A percentile compares a stretch with the other conserved stretches of the same genome.
These are phyloP conservation scores for Dichotomopilus funicola DNA, from an alignment of 2,329 filamentous ascomycete species.

Conservation along the genomic window DNA sequence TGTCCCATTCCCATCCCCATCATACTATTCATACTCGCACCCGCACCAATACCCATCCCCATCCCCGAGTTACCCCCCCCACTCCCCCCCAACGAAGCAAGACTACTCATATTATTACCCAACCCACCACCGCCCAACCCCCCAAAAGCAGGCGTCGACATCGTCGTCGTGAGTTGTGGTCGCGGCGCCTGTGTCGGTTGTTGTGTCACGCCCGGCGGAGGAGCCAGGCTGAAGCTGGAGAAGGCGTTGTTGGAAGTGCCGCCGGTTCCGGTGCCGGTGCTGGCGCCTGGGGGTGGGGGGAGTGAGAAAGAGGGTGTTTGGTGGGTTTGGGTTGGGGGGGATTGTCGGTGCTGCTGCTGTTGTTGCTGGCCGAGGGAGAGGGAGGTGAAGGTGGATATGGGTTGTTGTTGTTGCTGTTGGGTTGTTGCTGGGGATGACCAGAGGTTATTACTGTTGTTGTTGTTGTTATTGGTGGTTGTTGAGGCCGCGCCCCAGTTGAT, in stretches of 20 bases:
- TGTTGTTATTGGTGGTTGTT: slow-evolving; percentile 18
- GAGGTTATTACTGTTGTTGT: slow-evolving; percentile 23
- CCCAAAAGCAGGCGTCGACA: slow-evolving; percentile 20
- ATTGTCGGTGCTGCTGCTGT: slow-evolving; percentile 33
- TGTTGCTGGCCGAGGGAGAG: slow-evolving; percentile 43
- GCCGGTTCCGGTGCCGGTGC: slow-evolving; percentile 20
- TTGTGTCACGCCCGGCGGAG: slow-evolving; percentile 33
- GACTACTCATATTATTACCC: slow-evolving; percentile 19
- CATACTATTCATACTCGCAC: background rate
- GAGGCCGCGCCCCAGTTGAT: slow-evolving; percentile 45
- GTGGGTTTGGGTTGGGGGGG: slow-evolving; percentile 35
- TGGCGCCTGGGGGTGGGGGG: slow-evolving; percentile 43
- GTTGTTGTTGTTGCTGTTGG: slow-evolving; percentile 27
- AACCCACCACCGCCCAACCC: slow-evolving; percentile 25
- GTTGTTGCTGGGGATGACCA: slow-evolving; percentile 39
- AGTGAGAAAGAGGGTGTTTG: slow-evolving; percentile 49
- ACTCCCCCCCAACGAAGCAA: slow-evolving; percentile 9
- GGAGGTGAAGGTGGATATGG: slow-evolving; percentile 31
- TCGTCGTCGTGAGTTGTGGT: slow-evolving; percentile 18
- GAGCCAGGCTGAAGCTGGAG: slow-evolving; percentile 42
- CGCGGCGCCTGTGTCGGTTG: slow-evolving; percentile 9
- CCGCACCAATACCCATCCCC: slow-evolving; percentile 7
- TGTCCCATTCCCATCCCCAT: slow-evolving; percentile 12
- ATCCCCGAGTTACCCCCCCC: slow-evolving; percentile 6
- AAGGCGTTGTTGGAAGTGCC: slow-evolving; percentile 10